Evolutionary conservation across 495 filamentous ascomycete species (phyloP).

Genomic region (Lophiostoma macrostomum): DNA sequence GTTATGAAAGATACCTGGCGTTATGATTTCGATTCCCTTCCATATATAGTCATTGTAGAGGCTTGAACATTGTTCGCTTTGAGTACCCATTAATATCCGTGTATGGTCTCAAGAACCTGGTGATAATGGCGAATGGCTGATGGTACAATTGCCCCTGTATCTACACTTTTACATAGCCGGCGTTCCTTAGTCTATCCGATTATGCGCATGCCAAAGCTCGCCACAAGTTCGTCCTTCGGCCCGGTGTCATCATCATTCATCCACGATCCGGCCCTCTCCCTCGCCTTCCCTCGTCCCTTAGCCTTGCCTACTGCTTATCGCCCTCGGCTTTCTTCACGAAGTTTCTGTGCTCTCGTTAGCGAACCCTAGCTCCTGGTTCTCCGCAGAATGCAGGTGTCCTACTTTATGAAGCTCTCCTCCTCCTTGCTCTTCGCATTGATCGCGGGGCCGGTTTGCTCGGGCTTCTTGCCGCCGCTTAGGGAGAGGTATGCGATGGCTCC

Average conservation of each 20-base stretch:
- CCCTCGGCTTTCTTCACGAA: constrained; percentile 36
- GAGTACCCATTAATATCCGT: too few species aligned
- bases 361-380: neutral
- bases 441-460: constrained; percentile 59
- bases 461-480: constrained; percentile 61
- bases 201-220: too few species aligned
- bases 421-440: constrained; percentile 86
- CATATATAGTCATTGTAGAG: neutral
- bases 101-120: too few species aligned
- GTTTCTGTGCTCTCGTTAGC: constrained; percentile 27
- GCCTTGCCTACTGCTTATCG: constrained; percentile 50
- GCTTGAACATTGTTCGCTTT: too few species aligned
- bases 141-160: constrained; percentile 35
- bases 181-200: constrained; percentile 6
- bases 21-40: neutral
- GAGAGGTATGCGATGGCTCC: constrained; percentile 57
- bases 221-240: too few species aligned
- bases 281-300: constrained; percentile 7
- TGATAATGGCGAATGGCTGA: too few species aligned
- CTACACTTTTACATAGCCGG: constrained; percentile 27
- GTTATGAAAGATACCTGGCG: constrained; percentile 24
- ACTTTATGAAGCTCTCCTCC: constrained; percentile 98
- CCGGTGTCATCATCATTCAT: constrained; percentile 3
- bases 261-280: neutral
- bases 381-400: constrained; percentile 26